These are phyloP conservation scores for Diaporthe ampelina DNA, from an alignment of 2,329 filamentous ascomycete species.

Conservation along the genomic window DNA sequence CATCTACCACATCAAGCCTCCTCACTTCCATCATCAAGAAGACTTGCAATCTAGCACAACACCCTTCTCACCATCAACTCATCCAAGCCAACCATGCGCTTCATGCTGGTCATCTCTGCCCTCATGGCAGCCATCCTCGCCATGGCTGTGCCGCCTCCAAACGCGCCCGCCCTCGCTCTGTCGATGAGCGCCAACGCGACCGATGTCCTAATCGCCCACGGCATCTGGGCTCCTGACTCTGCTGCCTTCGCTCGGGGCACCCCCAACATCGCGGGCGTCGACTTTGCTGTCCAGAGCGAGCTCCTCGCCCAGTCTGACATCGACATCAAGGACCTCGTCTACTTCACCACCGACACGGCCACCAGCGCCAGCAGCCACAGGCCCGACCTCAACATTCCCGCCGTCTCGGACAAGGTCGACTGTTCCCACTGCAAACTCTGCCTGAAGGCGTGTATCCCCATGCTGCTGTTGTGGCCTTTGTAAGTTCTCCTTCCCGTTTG, in stretches of 20 bases:
- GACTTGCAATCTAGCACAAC: neutral
- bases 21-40: neutral
- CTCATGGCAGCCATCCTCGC: neutral
- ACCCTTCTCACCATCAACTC: neutral
- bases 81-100: constrained; percentile 2
- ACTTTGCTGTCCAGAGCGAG: constrained; percentile 14
- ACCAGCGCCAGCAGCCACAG: too few species aligned
- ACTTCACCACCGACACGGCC: neutral
- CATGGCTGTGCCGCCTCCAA: too few species aligned
- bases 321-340: constrained; percentile 14
- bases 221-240: constrained; percentile 21
- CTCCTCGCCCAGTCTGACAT: neutral
- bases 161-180: neutral
- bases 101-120: neutral
- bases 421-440: neutral
- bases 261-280: neutral
- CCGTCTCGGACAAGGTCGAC: neutral
- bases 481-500: neutral
- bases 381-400: neutral
- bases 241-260: neutral
- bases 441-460: neutral
- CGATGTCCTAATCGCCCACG: constrained; percentile 10
- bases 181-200: neutral
- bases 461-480: neutral
- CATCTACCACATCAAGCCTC: neutral